Base-by-base conservation (phyloP, 2,329 filamentous ascomycete genomes). In the Beauveria rudraprayagi region DNA sequence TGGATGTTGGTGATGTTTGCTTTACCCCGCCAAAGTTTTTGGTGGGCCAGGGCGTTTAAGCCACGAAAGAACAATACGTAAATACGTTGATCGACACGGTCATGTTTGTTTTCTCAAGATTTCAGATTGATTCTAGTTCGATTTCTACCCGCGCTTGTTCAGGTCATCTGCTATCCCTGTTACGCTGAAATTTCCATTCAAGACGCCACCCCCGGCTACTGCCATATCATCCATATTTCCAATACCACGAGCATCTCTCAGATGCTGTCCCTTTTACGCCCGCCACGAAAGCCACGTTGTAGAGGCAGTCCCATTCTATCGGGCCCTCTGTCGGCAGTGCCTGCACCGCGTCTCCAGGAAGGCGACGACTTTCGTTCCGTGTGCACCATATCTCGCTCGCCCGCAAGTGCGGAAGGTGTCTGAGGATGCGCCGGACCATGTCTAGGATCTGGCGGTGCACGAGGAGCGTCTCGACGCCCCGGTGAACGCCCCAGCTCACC, bases 41-140 rank as follows among this genome's bases (percentile, higher is more conserved):
- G 57, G 57, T 60, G 57, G 57, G 50, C 56, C 47, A 16, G 7
- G n/a, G 16, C 56, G 56, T 58, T 37, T 59, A 52, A 59, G 56
- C 56, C 56, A 44, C 46, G 1, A 28, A 50, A 58, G 34, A 51
- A 46, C 37, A 56, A 56, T 56, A 50, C 11, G 14, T 19, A 9
- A 34, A n/a, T 22, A 34, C 34, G 11, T 37, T 11, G 28, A 37
- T 28, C 11, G 24, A 30, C 30, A 14, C 2, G 19, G 34, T 26
- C 34, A 40, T 40, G 9, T 17, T 16, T 16, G 34, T n/a, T 9
- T 53, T 3, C 1, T 22, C 7, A 3, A 22, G 6, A 8, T 11
- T 22, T 7, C 22, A 17, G 9, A 30, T 51, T 51, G 9, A 1
- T 51, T 19, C 5, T 14, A 7, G 10, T 22, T 22, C 3, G 16